Conservation (phyloP, 257 asterid genomes). For the Solanum virginianum region DNA sequence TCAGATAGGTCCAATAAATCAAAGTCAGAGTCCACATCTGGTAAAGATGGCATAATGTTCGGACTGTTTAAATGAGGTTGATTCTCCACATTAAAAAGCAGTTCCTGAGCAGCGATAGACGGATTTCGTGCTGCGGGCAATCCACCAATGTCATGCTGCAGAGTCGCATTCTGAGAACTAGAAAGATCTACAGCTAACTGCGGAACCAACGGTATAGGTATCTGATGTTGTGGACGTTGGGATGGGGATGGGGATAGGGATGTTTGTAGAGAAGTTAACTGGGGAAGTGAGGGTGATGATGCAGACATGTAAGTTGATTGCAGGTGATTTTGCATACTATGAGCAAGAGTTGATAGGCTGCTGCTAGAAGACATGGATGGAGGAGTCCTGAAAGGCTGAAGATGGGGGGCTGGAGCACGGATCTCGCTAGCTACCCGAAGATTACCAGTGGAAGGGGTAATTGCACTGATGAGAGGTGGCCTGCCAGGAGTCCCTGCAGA, state of each 20-base stretch:
- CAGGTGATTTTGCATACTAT: slow-evolving; percentile 4
- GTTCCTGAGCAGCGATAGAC: slow-evolving; percentile 5
- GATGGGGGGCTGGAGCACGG: slow-evolving; percentile 36
- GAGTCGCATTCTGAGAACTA: not conserved
- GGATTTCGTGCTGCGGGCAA: not conserved
- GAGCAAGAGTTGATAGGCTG: not conserved
- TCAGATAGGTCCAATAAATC: slow-evolving; percentile 16
- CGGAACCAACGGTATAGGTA: not conserved
- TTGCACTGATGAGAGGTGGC: slow-evolving; percentile 47
- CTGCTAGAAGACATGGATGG: slow-evolving; percentile 1
- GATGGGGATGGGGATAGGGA: not conserved
- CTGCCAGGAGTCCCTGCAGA: slow-evolving; percentile 27
- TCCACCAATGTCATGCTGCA: slow-evolving; percentile 2
- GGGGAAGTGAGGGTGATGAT: slow-evolving; percentile 6
- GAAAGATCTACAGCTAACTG: not conserved
- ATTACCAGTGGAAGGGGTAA: slow-evolving; percentile 24
- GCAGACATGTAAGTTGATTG: not conserved
- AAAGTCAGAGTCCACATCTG: not conserved
- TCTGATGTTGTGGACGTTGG: not conserved
- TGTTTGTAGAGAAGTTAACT: slow-evolving; percentile 1
- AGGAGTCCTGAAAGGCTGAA: slow-evolving; percentile 39
- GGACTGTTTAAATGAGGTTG: slow-evolving; percentile 1
- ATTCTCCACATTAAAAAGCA: slow-evolving; percentile 16
- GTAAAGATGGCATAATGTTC: slow-evolving; percentile 2
- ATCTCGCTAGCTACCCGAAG: slow-evolving; percentile 27